Conservation (phyloP, 352 stramenopile genomes). For the Phytophthora nicotianae region DNA sequence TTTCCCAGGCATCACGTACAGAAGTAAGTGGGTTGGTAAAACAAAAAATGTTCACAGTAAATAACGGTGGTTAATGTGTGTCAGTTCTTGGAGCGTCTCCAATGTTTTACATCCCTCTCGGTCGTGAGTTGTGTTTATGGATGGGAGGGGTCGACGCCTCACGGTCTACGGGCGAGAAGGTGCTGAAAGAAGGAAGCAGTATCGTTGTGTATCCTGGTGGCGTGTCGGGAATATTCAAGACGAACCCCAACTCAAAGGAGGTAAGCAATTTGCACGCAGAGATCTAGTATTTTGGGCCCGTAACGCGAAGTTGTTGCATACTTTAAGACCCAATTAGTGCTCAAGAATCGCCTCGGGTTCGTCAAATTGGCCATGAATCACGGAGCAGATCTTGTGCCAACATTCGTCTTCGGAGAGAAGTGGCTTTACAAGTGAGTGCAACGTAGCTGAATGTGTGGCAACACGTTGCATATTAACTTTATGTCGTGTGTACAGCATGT, state of each 20-base stretch:
- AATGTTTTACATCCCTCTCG: slow-evolving; percentile 67
- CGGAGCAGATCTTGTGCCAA: slow-evolving; percentile 50
- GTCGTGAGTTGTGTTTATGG: slow-evolving; percentile 66
- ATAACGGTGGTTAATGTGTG: neutral
- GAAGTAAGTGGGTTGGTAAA: too few species aligned
- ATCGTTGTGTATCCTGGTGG: slow-evolving; percentile 38
- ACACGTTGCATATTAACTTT: too few species aligned
- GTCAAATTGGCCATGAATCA: slow-evolving; percentile 52
- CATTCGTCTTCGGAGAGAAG: slow-evolving; percentile 60
- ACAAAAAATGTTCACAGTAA: too few species aligned
- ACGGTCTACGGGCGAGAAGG: slow-evolving; percentile 43
- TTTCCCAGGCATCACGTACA: neutral
- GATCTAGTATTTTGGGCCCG: neutral
- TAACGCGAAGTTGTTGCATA: neutral
- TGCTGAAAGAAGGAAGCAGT: slow-evolving; percentile 45
- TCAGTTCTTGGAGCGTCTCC: slow-evolving; percentile 60
- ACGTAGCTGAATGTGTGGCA: too few species aligned
- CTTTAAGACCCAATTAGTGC: slow-evolving; percentile 38
- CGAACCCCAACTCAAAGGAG: slow-evolving; percentile 54
- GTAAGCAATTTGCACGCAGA: slow-evolving; percentile 6
- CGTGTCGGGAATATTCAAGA: slow-evolving; percentile 50
- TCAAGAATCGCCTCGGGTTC: slow-evolving; percentile 53
- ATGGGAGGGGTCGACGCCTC: slow-evolving; percentile 53
- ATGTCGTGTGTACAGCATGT: slow-evolving; percentile 36
- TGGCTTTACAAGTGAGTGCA: slow-evolving; percentile 61